Evolutionary conservation across 495 filamentous ascomycete genomes (phyloP), one percentile per base, ranked within the genome.

Genomic region (Penicillium waksmanii): DNA sequence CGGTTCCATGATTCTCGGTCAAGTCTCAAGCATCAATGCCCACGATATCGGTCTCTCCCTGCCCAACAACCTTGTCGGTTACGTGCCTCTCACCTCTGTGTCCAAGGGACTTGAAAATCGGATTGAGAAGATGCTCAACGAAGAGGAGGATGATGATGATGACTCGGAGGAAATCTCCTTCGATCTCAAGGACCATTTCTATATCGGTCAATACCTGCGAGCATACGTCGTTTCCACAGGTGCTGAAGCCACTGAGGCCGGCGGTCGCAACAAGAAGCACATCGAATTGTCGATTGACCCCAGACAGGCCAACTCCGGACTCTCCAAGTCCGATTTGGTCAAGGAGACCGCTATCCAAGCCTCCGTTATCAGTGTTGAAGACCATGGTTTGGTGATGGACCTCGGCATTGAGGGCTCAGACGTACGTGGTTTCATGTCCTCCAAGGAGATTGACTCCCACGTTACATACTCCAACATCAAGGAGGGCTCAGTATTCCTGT

Each of bases 311-410:
- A 98, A 98, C 68, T 77, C 79, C 2, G 89, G 90, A 0, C 80
- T 98, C 35, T 74, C 83, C 9, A 80, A 84, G 51, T 81, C 86
- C 13, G 89, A 91, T 63, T 66, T 97, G 9, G 83, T 93, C 21
- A 75, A 78, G 18, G 86, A 95, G 60, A 78, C 78, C 55, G 90
- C 88, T 57, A 73, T 97, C 18, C 96, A 97, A 80, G 93, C 93
- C 18, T 89, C 92, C 1, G 88, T 98, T 49, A 72, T 81, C 38
- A 98, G 94, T 67, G 88, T 95, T 19, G 95, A 98, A 74, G 95
- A 98, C 62, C 94, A 97, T 72, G 95, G 95, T 65, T 76, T 96
- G 55, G 82, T 98, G 53, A 96, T 98, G 93, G 91, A 97, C 65
- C 76, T 98, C 40, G 90, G 90, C 13, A 80, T 97, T 21, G 80